phyloP scores from a whole-genome alignment of 129 eudicot genomes.

The Chrysanthemum seticuspe region DNA sequence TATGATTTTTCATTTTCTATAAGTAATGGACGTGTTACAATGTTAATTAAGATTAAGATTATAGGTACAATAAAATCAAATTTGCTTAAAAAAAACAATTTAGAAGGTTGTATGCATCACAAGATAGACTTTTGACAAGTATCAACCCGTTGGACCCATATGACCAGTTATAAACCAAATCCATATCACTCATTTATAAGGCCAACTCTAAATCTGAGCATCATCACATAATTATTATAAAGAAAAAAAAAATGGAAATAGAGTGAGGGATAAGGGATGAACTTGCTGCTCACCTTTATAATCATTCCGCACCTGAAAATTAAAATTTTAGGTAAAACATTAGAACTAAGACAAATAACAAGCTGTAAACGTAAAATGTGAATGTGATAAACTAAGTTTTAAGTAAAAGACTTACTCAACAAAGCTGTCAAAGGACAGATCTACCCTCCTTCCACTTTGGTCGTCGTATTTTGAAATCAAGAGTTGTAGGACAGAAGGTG shows the following conservation, averaged over 20 bases:
- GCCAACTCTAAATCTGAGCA: too few relatives aligned
- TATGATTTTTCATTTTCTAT: too few relatives aligned
- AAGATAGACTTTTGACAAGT: neutral
- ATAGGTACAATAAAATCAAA: too few relatives aligned
- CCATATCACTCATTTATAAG: too few relatives aligned
- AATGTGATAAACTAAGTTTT: neutral
- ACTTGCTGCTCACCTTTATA: slow-evolving; percentile 58
- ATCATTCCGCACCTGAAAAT: slow-evolving; percentile 87
- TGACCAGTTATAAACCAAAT: neutral
- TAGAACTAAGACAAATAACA: neutral
- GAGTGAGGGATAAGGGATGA: slow-evolving; percentile 13
- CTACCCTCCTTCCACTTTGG: slow-evolving; percentile 56
- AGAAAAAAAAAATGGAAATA: neutral
- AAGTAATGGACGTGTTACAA: too few relatives aligned
- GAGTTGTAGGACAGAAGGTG: slow-evolving; percentile 74
- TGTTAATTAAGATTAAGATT: too few relatives aligned
- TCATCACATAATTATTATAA: neutral
- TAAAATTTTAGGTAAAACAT: slow-evolving; percentile 2
- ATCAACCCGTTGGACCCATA: neutral
- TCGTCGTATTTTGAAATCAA: slow-evolving; percentile 66
- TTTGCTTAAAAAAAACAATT: too few relatives aligned
- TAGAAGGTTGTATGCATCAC: neutral
- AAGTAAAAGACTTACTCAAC: slow-evolving; percentile 65
- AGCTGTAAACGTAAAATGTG: neutral
- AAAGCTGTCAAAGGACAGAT: slow-evolving; percentile 68